Evolutionary conservation across 768 basidiomycete genomes (phyloP).

Genomic region (Lactarius hengduanensis): DNA sequence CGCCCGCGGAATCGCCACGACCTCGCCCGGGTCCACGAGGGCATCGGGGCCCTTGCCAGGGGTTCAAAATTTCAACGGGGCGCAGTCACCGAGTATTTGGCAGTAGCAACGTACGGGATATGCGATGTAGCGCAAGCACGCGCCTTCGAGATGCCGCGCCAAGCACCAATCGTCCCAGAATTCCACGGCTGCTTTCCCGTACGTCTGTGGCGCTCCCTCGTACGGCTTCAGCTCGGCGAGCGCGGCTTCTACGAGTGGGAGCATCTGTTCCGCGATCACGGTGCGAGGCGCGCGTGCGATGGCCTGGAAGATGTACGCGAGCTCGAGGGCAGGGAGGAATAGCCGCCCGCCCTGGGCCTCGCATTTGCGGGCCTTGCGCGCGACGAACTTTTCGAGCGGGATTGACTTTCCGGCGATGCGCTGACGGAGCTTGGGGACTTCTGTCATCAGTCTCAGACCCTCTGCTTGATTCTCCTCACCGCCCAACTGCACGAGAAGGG

Average conservation of each 20-base stretch:
- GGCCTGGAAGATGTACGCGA: constrained; percentile 78
- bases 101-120: constrained; percentile 64
- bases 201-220: constrained; percentile 37
- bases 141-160: constrained; percentile 78
- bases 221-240: constrained; percentile 42
- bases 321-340: constrained; percentile 76
- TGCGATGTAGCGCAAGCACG: constrained; percentile 79
- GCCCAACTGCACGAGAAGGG: constrained; percentile 64
- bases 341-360: constrained; percentile 66
- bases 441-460: constrained; percentile 63
- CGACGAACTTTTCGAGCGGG: constrained; percentile 82
- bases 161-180: constrained; percentile 90
- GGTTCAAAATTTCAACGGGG: background rate
- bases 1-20: constrained; percentile 40
- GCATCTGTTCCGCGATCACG: constrained; percentile 57
- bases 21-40: constrained; percentile 43
- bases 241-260: constrained; percentile 59
- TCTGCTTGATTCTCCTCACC: constrained; percentile 48
- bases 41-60: constrained; percentile 59
- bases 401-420: constrained; percentile 83
- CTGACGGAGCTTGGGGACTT: constrained; percentile 74
- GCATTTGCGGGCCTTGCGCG: constrained; percentile 87
- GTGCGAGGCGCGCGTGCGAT: constrained; percentile 73
- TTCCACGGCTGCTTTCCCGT: constrained; percentile 49
- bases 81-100: background rate